Base-by-base conservation (phyloP, 768 basidiomycete genomes). In the Lactarius indigo region DNA sequence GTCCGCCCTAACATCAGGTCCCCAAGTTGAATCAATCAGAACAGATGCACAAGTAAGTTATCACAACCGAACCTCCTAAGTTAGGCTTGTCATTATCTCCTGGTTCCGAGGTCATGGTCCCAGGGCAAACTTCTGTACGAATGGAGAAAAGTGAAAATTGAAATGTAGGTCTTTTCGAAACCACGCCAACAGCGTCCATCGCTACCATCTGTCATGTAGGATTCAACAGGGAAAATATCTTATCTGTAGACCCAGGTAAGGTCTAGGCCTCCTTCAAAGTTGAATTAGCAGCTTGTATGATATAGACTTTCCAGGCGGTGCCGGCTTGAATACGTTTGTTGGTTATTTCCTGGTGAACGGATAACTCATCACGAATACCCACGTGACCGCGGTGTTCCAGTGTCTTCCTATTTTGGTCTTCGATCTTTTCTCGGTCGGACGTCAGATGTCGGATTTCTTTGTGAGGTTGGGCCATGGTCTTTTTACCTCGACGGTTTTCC, bases 391-490 rank as follows among this genome's bases (percentile, higher is more conserved):
- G 50, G 13, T 52, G 12, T 26, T 26, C 20, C 50, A 1, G 1
- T n/a, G 5, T 6, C 0, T 26, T 23, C n/a, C 9, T 23, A 50
- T 23, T 50, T 8, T 41, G 17, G 23, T 23, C 26, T 18, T n/a
- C 30, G 56, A 52, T 58, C 31, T 31, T 33, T 58, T 56, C 61
- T 58, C 47, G 56, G 18, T 39, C 61, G 61, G 65, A 61, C 28
- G 37, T 20, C 37, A 10, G n/a, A 44, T 23, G 10, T 50, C 12
- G 4, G 50, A 50, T 50, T 50, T 52, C 4, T 23, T 15, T 6
- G 8, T 50, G 47, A 50, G 23, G 47, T 8, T 2, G n/a, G 23
- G 50, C 23, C 7, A 50, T 35, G 35, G 10, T 35, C 35, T 10
- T 26, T 26, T 50, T 23, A 50, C 23, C 47, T 23, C n/a, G 20